Evolutionary conservation across 108 stramenopile species (phyloP), one percentile per base, ranked within the genome.

Genomic region (Skeletonema grethae): DNA sequence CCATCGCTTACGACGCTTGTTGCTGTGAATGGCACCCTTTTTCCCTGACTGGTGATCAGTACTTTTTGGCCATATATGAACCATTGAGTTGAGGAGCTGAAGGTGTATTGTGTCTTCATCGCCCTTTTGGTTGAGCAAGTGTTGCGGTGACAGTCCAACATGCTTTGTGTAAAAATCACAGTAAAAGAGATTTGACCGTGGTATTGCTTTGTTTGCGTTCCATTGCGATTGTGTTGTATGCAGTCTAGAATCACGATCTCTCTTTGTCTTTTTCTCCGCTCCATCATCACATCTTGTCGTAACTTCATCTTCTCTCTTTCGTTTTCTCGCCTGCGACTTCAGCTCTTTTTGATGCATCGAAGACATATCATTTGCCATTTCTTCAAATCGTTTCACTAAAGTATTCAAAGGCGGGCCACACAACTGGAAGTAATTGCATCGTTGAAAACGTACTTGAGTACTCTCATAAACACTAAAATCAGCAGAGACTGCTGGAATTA

Each of bases 371-470:
- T 12, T 39, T 58, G 58, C 36, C 50, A 35, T 61, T 41, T 57
- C 39, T 18, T 72, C 67, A 46, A 64, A 73, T 63, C 43, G 34
- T 61, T 70, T 73, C 2, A 63, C 63, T 10, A 80, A 20, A 31
- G 77, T 63, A 43, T 71, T 82, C 22, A 90, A 36, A 36, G 88
- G 87, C 61, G 88, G 89, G 11, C 89, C 88, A 63, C 89, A 89
- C 24, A 90, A 20, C 34, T 85, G 83, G 32, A 87, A 78, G 45
- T 85, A 93, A 63, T 90, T 90, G 9, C 77, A 79, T 7, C 43
- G 57, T 16, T 53, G 48, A 41, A 82, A 77, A 7, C 24, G 7
- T 22, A 48, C 38, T 4, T 41, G 7, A 6, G 5, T 61, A 61
- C 53, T 65, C 35, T 29, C 45, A 18, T 35, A 25, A 20, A 31